Conservation (phyloP, 1,139 yeast species). For the Yamadazyma dushanensis region DNA sequence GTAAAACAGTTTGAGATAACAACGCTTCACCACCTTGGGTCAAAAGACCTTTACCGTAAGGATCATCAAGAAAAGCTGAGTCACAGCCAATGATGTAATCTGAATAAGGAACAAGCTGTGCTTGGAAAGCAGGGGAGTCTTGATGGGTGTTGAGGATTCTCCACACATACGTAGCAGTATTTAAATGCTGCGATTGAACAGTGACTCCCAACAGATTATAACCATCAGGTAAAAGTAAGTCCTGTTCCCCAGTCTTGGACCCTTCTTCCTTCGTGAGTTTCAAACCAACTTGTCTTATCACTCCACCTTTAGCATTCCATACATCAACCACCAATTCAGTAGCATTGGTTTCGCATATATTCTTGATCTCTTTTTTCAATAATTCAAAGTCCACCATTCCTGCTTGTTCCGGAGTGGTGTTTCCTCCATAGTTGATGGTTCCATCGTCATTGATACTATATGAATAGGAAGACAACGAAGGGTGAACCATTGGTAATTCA, state of each 20-base stretch:
- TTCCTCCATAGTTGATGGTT: conserved; percentile 39
- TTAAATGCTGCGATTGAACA: conserved; percentile 75
- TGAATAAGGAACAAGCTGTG: conserved; percentile 81
- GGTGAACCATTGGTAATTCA: conserved; percentile 57
- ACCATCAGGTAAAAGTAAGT: conserved; percentile 14
- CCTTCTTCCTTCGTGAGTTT: conserved; percentile 30
- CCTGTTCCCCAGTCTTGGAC: neutral
- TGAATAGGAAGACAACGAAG: conserved; percentile 30
- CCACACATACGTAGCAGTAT: conserved; percentile 83
- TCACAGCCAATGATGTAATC: conserved; percentile 93
- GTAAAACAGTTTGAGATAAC: conserved; percentile 61
- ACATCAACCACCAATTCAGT: conserved; percentile 57
- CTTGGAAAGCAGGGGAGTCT: conserved; percentile 81
- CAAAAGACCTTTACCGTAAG: conserved; percentile 57
- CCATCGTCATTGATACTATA: conserved; percentile 47
- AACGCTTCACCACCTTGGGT: conserved; percentile 86
- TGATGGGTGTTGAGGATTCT: conserved; percentile 75
- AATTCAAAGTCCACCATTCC: conserved; percentile 36
- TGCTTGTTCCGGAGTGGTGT: conserved; percentile 38
- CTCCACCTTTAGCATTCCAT: conserved; percentile 91
- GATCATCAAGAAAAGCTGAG: conserved; percentile 41
- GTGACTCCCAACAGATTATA: conserved; percentile 57
- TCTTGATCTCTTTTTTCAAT: conserved; percentile 34
- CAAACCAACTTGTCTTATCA: conserved; percentile 51
- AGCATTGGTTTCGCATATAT: conserved; percentile 26